phyloP scores from a whole-genome alignment of 768 basidiomycete genomes.

The Suillus lakei region DNA sequence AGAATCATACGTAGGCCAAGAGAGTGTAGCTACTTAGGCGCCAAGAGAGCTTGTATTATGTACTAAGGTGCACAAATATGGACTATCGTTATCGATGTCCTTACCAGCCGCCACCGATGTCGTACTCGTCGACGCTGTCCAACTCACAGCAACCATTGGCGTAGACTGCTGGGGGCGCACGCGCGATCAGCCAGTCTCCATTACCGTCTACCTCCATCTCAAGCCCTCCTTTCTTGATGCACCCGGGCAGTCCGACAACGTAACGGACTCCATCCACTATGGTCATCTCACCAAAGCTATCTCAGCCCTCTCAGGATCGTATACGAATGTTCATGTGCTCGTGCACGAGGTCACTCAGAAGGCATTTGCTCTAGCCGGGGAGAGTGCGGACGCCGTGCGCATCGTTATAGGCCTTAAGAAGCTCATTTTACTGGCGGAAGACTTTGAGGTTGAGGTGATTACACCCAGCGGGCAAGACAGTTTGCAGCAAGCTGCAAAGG shows the following conservation, averaged over 20 bases:
- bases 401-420: slow-evolving; percentile 51
- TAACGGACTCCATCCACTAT: slow-evolving; percentile 66
- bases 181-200: slow-evolving; percentile 53
- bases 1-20: no score
- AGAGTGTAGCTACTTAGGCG: no score
- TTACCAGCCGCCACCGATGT: slow-evolving; percentile 36
- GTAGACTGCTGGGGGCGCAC: slow-evolving; percentile 55
- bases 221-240: slow-evolving; percentile 44
- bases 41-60: no score
- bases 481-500: slow-evolving; percentile 25
- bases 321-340: slow-evolving; percentile 38
- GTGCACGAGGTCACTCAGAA: slow-evolving; percentile 40
- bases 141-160: slow-evolving; percentile 47
- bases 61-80: no score
- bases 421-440: slow-evolving; percentile 54
- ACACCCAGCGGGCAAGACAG: slow-evolving; percentile 12
- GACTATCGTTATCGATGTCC: no score
- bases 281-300: slow-evolving; percentile 60
- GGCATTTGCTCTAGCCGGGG: slow-evolving; percentile 44
- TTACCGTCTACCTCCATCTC: slow-evolving; percentile 53
- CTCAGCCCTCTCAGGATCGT: slow-evolving; percentile 26
- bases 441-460: slow-evolving; percentile 46
- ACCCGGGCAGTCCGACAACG: slow-evolving; percentile 55
- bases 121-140: slow-evolving; percentile 50
- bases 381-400: slow-evolving; percentile 41